phyloP scores from a whole-genome alignment of 2,329 filamentous ascomycete genomes.

The Raffaelea ambrosiae region DNA sequence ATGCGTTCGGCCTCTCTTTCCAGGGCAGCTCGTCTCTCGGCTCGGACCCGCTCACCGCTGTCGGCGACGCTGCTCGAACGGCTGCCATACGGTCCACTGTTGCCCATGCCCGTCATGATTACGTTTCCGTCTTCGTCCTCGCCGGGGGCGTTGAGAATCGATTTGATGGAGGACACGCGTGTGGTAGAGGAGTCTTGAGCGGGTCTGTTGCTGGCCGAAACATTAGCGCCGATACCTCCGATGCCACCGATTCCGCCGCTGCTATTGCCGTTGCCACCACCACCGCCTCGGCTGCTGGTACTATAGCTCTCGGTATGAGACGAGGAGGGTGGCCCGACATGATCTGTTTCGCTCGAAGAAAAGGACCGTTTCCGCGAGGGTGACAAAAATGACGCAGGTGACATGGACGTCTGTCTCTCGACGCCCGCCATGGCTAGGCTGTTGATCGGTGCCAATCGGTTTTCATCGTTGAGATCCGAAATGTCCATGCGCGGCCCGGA shows the following conservation, averaged over 20 bases:
- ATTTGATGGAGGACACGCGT: slow-evolving; percentile 66
- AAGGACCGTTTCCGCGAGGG: slow-evolving; percentile 60
- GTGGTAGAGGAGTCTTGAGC: slow-evolving; percentile 45
- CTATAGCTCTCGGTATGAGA: not conserved
- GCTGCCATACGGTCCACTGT: slow-evolving; percentile 11
- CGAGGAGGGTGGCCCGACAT: not conserved
- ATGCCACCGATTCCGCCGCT: not conserved
- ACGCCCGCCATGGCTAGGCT: slow-evolving; percentile 29
- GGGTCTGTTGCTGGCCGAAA: slow-evolving; percentile 17
- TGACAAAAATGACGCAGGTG: slow-evolving; percentile 51
- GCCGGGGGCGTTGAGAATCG: slow-evolving; percentile 56
- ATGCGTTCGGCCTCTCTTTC: slow-evolving; percentile 69
- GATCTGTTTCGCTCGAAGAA: slow-evolving; percentile 48
- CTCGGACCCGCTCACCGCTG: slow-evolving; percentile 11
- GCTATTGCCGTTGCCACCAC: slow-evolving; percentile 16
- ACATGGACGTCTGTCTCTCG: slow-evolving; percentile 49
- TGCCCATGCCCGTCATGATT: slow-evolving; percentile 10
- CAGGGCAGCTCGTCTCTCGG: slow-evolving; percentile 56
- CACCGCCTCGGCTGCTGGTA: not conserved
- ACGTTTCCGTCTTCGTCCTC: slow-evolving; percentile 25
- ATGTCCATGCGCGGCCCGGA: slow-evolving; percentile 27
- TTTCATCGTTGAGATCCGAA: slow-evolving; percentile 42
- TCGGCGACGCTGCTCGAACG: slow-evolving; percentile 18
- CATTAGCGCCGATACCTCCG: not conserved
- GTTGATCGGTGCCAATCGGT: slow-evolving; percentile 47